A percentile compares a stretch with the other conserved stretches of the same genome.
phyloP scores from a whole-genome alignment of 306 rosid species.

The Cicer judaicum region DNA sequence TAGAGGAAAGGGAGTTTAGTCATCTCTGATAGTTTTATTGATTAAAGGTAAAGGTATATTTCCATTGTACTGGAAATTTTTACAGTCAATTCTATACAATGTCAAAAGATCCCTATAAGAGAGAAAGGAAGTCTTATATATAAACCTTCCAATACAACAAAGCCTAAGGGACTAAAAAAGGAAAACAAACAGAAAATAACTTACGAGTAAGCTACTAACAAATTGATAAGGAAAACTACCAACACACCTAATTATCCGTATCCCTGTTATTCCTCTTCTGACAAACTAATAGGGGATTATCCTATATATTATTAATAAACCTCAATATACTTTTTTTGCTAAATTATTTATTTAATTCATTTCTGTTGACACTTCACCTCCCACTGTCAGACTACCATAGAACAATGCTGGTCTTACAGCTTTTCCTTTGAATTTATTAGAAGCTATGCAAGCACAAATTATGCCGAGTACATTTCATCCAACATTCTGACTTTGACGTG shows the following conservation, averaged over 20 bases:
- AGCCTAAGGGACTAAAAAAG: not conserved
- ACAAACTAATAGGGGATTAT: not conserved
- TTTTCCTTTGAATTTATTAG: constrained; percentile 37
- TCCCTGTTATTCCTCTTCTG: not conserved
- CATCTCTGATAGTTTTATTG: constrained; percentile 2
- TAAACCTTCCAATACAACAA: not conserved
- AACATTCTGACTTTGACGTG: not conserved
- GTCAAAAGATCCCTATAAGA: not conserved
- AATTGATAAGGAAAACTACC: not conserved
- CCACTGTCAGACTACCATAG: constrained; percentile 7
- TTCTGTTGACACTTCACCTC: constrained; percentile 17
- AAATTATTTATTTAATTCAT: constrained; percentile 12
- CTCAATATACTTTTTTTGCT: not conserved
- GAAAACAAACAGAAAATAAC: constrained; percentile 1
- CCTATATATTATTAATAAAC: not conserved
- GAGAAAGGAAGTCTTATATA: constrained; percentile 2
- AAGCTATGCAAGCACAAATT: constrained; percentile 14
- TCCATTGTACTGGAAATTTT: not conserved
- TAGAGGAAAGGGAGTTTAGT: constrained; percentile 4
- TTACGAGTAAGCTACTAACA: not conserved
- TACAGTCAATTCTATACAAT: not conserved
- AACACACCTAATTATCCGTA: not conserved
- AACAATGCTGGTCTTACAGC: constrained; percentile 18
- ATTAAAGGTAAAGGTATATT: not conserved
- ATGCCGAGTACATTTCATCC: not conserved